These are phyloP conservation scores for Cyclanthera cordifolia DNA, from an alignment of 306 rosid genomes.

Conservation along the genomic window DNA sequence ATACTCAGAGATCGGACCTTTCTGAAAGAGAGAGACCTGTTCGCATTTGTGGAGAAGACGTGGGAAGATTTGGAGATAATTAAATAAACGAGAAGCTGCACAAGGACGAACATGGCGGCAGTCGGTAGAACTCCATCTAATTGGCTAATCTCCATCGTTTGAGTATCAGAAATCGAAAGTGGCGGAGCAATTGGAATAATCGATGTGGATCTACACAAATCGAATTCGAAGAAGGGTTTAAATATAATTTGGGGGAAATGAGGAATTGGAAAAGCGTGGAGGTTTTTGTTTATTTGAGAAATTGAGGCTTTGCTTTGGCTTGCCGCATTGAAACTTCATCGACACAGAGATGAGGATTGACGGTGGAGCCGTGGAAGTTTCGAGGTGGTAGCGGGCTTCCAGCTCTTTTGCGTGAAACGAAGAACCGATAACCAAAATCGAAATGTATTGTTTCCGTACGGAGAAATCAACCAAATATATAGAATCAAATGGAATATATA, in stretches of 20 bases:
- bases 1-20: conserved; percentile 45
- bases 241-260: background rate
- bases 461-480: too few relatives aligned
- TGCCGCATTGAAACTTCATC: background rate
- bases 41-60: background rate
- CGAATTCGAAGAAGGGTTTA: background rate
- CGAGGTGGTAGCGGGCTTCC: background rate
- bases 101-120: conserved; percentile 43
- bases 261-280: background rate
- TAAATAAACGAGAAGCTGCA: conserved; percentile 70
- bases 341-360: background rate
- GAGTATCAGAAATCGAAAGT: background rate
- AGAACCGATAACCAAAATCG: too few relatives aligned
- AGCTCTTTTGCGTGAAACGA: background rate
- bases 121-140: conserved; percentile 36
- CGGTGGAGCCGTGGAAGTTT: conserved; percentile 10
- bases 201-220: background rate
- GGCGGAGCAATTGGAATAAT: background rate
- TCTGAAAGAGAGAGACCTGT: conserved; percentile 38
- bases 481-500: too few relatives aligned
- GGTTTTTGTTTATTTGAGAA: background rate
- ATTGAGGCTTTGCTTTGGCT: background rate
- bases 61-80: conserved; percentile 7
- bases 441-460: too few relatives aligned
- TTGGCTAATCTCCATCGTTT: conserved; percentile 24